A percentile compares a stretch with the other conserved stretches of the same genome.
phyloP scores from a whole-genome alignment of 2,329 filamentous ascomycete species.

The Biscogniauxia marginata region DNA sequence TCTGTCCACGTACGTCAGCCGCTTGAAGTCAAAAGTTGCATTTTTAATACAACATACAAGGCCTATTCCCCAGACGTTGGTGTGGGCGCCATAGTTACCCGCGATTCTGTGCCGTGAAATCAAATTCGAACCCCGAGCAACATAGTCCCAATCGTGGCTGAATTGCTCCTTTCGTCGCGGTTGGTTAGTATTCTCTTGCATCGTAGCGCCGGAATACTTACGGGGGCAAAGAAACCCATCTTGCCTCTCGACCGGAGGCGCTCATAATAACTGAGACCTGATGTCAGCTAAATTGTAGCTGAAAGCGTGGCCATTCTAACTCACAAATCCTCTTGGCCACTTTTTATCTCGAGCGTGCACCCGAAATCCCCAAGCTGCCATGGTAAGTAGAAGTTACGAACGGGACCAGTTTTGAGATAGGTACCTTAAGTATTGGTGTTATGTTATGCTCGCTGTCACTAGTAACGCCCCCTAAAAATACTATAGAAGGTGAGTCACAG shows the following conservation, averaged over 20 bases:
- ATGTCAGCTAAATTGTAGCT: background rate
- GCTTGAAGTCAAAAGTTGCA: background rate
- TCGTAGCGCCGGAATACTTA: constrained; percentile 2
- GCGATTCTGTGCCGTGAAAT: constrained; percentile 7
- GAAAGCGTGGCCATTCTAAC: background rate
- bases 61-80: constrained; percentile 19
- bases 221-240: constrained; percentile 11
- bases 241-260: constrained; percentile 7
- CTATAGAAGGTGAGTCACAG: background rate
- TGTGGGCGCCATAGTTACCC: constrained; percentile 17
- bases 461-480: constrained; percentile 11
- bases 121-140: background rate
- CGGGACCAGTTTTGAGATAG: background rate
- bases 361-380: constrained; percentile 21
- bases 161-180: constrained; percentile 18
- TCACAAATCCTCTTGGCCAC: background rate
- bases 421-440: constrained; percentile 17
- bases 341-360: background rate
- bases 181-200: background rate
- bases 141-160: constrained; percentile 17
- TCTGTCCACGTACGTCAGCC: constrained; percentile 1
- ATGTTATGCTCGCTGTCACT: constrained; percentile 6
- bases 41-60: constrained; percentile 4
- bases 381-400: background rate
- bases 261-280: constrained; percentile 16